Evolutionary conservation across 23 red algal species (phyloP).

Genomic region (Cyanidium caldarium): DNA sequence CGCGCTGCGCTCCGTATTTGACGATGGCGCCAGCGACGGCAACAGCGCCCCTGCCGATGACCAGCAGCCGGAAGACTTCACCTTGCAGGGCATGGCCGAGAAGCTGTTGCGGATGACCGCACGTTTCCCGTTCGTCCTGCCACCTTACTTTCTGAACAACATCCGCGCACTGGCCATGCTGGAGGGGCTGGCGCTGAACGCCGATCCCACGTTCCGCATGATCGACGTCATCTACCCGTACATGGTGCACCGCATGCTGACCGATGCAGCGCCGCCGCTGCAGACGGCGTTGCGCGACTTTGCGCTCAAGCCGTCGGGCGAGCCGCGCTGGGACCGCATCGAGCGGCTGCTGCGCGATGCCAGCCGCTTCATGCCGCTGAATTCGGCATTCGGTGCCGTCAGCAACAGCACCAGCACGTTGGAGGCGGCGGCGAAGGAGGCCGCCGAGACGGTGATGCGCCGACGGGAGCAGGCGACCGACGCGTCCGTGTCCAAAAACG

Average conservation of each 20-base stretch:
- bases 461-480: background rate
- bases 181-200: conserved; percentile 25
- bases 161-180: conserved; percentile 56
- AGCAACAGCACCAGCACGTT: too few relatives aligned
- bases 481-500: too few relatives aligned
- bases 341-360: conserved; percentile 25
- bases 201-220: conserved; percentile 15
- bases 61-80: conserved; percentile 13
- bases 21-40: background rate
- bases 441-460: background rate
- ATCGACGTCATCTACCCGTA: conserved; percentile 22
- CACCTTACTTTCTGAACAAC: conserved; percentile 49
- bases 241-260: conserved; percentile 16
- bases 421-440: background rate
- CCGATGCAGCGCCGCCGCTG: conserved; percentile 38
- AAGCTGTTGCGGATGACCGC: conserved; percentile 37
- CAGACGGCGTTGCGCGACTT: conserved; percentile 22
- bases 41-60: too few relatives aligned
- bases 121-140: conserved; percentile 63
- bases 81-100: conserved; percentile 46
- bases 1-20: conserved; percentile 45
- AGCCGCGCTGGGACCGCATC: conserved; percentile 34
- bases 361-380: background rate
- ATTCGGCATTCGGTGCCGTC: background rate
- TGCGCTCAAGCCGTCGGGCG: conserved; percentile 15